Percentiles rank a stretch among this genome's conserved stretches.
These are phyloP conservation scores for Talaromyces sp. DNA, from an alignment of 2,329 filamentous ascomycete genomes.

Conservation along the genomic window DNA sequence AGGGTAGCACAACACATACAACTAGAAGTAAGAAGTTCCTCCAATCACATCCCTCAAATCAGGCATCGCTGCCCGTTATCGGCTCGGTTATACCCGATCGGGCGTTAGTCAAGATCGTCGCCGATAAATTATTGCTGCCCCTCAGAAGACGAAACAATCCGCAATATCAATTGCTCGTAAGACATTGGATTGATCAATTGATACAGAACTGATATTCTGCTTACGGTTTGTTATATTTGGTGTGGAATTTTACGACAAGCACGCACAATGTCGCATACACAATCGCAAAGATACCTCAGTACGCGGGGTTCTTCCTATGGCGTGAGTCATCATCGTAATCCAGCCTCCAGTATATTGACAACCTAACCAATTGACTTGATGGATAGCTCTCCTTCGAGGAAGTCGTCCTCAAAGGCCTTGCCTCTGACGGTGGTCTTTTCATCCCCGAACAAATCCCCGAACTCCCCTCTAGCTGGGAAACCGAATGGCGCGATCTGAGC, in stretches of 20 bases:
- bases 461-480: conserved; percentile 5
- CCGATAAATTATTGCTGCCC: conserved; percentile 8
- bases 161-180: not conserved
- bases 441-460: conserved; percentile 76
- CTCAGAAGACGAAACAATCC: not conserved
- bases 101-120: not conserved
- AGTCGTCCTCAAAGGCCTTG: conserved; percentile 84
- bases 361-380: not conserved
- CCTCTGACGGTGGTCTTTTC: conserved; percentile 82
- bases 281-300: conserved; percentile 6
- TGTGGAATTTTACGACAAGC: not conserved
- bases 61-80: not conserved
- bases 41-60: no score
- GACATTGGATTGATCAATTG: not conserved
- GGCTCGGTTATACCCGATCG: not conserved
- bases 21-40: no score
- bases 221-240: not conserved
- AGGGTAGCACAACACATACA: no score
- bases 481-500: conserved; percentile 67
- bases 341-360: not conserved
- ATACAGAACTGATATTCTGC: not conserved
- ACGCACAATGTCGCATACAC: not conserved
- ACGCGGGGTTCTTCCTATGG: conserved; percentile 3
- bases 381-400: conserved; percentile 73
- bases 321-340: conserved; percentile 4